Percentiles rank a stretch among this genome's conserved stretches.
phyloP scores from a whole-genome alignment of 129 eudicot species.

The Pulicaria dysenterica region DNA sequence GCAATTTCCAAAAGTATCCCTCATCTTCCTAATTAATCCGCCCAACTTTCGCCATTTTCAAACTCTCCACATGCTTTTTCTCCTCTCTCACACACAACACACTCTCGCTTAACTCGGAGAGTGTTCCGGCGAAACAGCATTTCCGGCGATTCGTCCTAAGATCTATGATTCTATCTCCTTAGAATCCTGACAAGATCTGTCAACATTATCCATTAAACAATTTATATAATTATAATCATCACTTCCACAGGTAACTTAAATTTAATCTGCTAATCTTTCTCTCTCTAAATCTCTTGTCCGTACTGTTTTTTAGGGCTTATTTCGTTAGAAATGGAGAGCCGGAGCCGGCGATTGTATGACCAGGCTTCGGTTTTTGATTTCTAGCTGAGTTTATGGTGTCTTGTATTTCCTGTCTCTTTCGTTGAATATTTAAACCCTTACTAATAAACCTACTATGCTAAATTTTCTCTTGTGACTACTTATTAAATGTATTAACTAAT shows the following conservation, averaged over 20 bases:
- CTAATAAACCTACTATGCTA: conserved; percentile 7
- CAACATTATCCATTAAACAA: conserved; percentile 27
- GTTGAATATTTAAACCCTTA: conserved; percentile 26
- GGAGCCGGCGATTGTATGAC: conserved; percentile 41
- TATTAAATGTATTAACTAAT: conserved; percentile 5
- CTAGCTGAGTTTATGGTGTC: conserved; percentile 29
- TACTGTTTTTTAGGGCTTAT: conserved; percentile 28
- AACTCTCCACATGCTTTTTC: background rate
- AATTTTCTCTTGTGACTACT: background rate
- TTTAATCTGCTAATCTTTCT: background rate
- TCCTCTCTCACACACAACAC: conserved; percentile 21
- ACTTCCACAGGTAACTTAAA: conserved; percentile 29
- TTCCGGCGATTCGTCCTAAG: conserved; percentile 33
- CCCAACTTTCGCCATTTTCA: conserved; percentile 26
- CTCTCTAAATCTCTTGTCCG: conserved; percentile 10
- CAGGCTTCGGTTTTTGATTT: conserved; percentile 3
- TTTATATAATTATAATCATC: conserved; percentile 1
- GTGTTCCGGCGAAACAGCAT: conserved; percentile 24
- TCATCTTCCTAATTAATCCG: conserved; percentile 6
- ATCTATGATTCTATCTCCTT: conserved; percentile 23
- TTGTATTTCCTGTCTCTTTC: conserved; percentile 14
- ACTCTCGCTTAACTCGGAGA: conserved; percentile 20
- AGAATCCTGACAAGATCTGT: conserved; percentile 31
- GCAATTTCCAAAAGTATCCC: conserved; percentile 21
- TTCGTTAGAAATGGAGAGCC: conserved; percentile 28